Evolutionary conservation across 495 filamentous ascomycete genomes (phyloP).

Genomic region (Penicillium crystallinum): DNA sequence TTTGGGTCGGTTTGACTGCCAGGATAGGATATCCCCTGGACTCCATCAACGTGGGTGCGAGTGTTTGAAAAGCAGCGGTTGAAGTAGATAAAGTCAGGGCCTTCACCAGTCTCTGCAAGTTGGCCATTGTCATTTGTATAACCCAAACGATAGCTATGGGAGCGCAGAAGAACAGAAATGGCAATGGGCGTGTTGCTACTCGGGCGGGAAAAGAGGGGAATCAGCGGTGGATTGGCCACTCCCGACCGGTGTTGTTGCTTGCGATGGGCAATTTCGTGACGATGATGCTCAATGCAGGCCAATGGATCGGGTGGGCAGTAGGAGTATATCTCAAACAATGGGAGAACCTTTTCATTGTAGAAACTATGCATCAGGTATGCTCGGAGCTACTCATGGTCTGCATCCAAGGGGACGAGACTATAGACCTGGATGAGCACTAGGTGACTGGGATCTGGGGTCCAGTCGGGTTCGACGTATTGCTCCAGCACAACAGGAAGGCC

Average conservation of each 20-base stretch:
- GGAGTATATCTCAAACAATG: slow-evolving; percentile 22
- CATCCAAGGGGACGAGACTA: slow-evolving; percentile 19
- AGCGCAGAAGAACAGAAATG: slow-evolving; percentile 10
- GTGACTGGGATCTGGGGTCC: neutral
- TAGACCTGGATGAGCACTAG: slow-evolving; percentile 17
- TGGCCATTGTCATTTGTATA: neutral
- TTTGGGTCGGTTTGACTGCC: neutral
- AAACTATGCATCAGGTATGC: slow-evolving; percentile 14
- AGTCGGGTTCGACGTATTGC: slow-evolving; percentile 6
- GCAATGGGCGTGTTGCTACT: neutral
- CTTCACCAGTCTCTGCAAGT: neutral
- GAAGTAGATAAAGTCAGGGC: slow-evolving; percentile 12
- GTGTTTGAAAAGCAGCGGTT: slow-evolving; percentile 14
- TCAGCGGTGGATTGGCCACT: slow-evolving; percentile 9
- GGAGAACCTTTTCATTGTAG: slow-evolving; percentile 1
- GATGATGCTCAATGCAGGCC: slow-evolving; percentile 20
- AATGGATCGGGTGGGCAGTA: slow-evolving; percentile 16
- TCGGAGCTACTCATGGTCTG: slow-evolving; percentile 16
- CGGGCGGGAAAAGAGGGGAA: neutral
- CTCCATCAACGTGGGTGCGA: neutral
- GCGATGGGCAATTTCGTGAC: slow-evolving; percentile 21
- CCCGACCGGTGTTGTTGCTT: slow-evolving; percentile 16
- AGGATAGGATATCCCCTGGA: neutral
- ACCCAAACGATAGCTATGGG: slow-evolving; percentile 18
- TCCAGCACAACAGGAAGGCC: slow-evolving; percentile 16